Base-by-base conservation (phyloP, 257 asterid species). In the Euphrasia confusa region DNA sequence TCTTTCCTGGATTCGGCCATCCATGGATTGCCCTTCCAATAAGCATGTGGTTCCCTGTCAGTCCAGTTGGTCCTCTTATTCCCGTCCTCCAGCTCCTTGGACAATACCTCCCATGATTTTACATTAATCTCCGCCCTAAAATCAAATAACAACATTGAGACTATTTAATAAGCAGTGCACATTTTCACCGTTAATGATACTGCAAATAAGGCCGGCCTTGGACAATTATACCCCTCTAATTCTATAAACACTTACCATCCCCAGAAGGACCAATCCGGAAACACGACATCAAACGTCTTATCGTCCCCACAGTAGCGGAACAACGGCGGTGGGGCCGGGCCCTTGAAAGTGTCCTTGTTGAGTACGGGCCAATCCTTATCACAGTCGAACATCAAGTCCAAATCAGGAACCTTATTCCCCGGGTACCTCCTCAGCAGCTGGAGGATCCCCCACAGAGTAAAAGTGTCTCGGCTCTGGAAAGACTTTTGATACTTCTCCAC, bases 261-360 rank as follows among this genome's bases (percentile, higher is more conserved):
- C 95, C 97, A 89, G 66, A 84, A 89, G 0, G 95, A 86, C 97
- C 97, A 89, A 40, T 89, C 97, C 0, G 97, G 97, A 72, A 89
- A 86, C 64, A 81, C 91, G 5, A 89, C 83, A 63, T 89, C 95
- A 3, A 66, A 60, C 0, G 83, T 74, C 54, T 71, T 28, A 2
- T 64, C 68, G 48, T 81, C 78, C 2, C 89, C 81, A 44, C 95
- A 89, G 65, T 89, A 89, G 5, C 94, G 77, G 65, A 89, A 89
- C 66, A 86, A 49, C 0, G 97, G 86, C 1, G 95, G 90, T 1
- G 90, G 90, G 4, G 77, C 71, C 13, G 75, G 79, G 3, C 67
- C 74, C 0, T 4, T 8, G 67, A 71, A 82, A 30, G 18, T 6
- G 2, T 58, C 71, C 30, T 81, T 71, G 12, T 68, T 63, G 14